These are phyloP conservation scores for Globisporangium spiculum DNA, from an alignment of 352 stramenopile species.

Conservation along the genomic window DNA sequence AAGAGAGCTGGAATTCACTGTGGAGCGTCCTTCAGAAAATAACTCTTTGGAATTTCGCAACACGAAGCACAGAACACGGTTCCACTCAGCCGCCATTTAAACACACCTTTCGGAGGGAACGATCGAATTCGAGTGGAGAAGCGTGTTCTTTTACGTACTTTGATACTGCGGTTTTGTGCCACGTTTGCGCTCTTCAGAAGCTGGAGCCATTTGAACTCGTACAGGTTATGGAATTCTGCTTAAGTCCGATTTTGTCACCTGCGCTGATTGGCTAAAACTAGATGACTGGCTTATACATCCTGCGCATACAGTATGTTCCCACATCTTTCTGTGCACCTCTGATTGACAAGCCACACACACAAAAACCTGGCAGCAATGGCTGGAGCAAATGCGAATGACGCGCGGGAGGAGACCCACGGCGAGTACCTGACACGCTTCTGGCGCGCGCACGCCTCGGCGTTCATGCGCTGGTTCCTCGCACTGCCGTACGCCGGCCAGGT, in stretches of 20 bases:
- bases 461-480: conserved; percentile 85
- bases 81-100: too few relatives aligned
- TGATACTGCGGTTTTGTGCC: too few relatives aligned
- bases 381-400: conserved; percentile 21
- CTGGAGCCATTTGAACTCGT: too few relatives aligned
- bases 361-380: conserved; percentile 23
- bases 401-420: conserved; percentile 32
- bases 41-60: too few relatives aligned
- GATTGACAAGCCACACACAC: conserved; percentile 2
- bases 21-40: background rate
- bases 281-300: background rate
- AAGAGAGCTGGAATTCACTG: background rate
- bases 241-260: too few relatives aligned
- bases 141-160: too few relatives aligned
- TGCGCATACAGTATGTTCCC: background rate
- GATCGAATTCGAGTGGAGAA: too few relatives aligned
- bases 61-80: too few relatives aligned
- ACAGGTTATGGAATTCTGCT: too few relatives aligned
- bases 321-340: background rate
- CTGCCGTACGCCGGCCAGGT: conserved; percentile 76
- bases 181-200: too few relatives aligned
- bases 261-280: background rate
- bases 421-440: conserved; percentile 76
- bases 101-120: too few relatives aligned
- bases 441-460: conserved; percentile 60